These are phyloP conservation scores for Lentinula edodes DNA, from an alignment of 768 basidiomycete species.

Conservation along the genomic window DNA sequence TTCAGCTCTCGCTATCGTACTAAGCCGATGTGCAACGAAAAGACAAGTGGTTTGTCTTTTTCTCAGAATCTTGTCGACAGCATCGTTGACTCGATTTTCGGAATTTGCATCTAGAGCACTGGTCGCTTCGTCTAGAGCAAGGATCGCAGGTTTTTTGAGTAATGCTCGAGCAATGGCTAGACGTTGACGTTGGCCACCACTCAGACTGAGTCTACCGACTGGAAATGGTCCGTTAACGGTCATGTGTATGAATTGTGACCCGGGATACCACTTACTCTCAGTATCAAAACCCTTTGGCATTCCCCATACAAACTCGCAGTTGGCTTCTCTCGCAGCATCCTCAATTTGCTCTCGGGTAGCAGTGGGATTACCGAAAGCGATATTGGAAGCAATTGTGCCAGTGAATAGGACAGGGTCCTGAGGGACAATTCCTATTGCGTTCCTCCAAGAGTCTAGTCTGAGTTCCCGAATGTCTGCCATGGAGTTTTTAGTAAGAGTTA, in stretches of 20 bases:
- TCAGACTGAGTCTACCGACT: conserved; percentile 69
- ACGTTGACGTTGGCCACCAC: conserved; percentile 78
- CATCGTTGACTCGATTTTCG: conserved; percentile 87
- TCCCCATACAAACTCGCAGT: conserved; percentile 94
- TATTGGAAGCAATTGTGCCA: conserved; percentile 92
- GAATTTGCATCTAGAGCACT: conserved; percentile 86
- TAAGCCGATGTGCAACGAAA: conserved; percentile 85
- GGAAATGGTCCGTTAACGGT: conserved; percentile 6
- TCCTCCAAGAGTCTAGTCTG: conserved; percentile 80
- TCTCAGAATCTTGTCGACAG: conserved; percentile 81
- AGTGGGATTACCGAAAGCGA: conserved; percentile 75
- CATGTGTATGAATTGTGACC: neutral
- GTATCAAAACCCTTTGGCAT: conserved; percentile 95
- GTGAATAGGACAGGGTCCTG: conserved; percentile 91
- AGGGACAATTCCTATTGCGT: conserved; percentile 88
- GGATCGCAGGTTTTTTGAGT: conserved; percentile 80
- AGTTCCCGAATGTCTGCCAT: conserved; percentile 79
- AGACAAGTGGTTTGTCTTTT: conserved; percentile 80
- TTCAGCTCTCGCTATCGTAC: conserved; percentile 87
- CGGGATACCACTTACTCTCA: conserved; percentile 49
- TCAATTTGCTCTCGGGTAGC: conserved; percentile 84
- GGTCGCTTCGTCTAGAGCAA: conserved; percentile 88
- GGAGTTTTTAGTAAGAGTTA: neutral
- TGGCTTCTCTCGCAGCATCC: conserved; percentile 82
- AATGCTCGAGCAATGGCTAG: conserved; percentile 84